phyloP scores from a whole-genome alignment of 345 rosid genomes.

The Reutealis trisperma region DNA sequence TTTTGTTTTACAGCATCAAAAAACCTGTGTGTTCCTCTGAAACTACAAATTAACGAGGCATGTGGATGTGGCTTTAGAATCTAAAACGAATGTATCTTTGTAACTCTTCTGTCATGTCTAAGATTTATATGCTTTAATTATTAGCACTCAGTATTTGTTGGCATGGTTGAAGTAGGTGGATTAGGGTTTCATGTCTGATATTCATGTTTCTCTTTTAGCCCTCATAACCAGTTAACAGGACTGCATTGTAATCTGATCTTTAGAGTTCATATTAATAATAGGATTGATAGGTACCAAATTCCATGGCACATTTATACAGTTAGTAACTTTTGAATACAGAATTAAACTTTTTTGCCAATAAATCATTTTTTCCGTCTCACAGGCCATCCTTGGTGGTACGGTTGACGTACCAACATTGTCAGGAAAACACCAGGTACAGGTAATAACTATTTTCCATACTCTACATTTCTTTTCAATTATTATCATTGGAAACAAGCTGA shows the following conservation, averaged over 20 bases:
- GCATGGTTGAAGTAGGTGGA: neutral
- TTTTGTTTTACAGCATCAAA: neutral
- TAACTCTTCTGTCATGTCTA: neutral
- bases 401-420: slow-evolving; percentile 82
- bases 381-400: slow-evolving; percentile 91
- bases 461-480: neutral
- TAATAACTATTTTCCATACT: slow-evolving; percentile 29
- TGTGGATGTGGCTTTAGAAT: neutral
- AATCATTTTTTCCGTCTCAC: slow-evolving; percentile 31
- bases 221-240: neutral
- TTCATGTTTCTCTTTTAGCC: neutral
- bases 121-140: neutral
- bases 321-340: neutral
- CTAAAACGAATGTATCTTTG: neutral
- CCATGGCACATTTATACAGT: neutral
- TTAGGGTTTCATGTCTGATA: neutral
- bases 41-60: neutral
- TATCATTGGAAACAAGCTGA: neutral
- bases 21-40: neutral
- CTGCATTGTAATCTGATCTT: neutral
- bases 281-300: neutral
- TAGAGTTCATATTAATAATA: neutral
- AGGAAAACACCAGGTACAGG: slow-evolving; percentile 65
- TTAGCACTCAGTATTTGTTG: neutral
- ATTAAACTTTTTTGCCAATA: slow-evolving; percentile 5